Evolutionary conservation across 257 asterid genomes (phyloP).

Genomic region (Eustoma russellianum): DNA sequence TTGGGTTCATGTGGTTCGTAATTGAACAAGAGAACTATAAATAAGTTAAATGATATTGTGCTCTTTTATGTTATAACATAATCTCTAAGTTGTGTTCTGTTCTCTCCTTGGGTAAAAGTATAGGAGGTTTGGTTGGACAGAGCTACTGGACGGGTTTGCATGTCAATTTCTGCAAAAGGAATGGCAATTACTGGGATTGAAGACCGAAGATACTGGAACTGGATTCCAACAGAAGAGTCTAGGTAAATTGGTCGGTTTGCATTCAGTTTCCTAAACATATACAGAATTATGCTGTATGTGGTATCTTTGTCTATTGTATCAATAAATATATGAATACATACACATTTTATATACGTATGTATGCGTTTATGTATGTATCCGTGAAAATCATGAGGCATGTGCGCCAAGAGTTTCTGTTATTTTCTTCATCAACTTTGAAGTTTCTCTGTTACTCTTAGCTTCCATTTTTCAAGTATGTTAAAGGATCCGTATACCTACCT

Average conservation of each 20-base stretch:
- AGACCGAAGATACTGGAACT: constrained; percentile 92
- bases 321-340: too few species aligned
- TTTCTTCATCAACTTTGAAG: not conserved
- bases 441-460: not conserved
- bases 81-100: constrained; percentile 2
- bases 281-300: not conserved
- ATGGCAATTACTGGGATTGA: constrained; percentile 88
- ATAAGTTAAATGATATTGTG: not conserved
- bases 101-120: constrained; percentile 12
- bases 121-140: constrained; percentile 91
- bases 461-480: not conserved
- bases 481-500: too few species aligned
- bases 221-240: constrained; percentile 92
- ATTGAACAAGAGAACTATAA: not conserved
- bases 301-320: not conserved
- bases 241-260: constrained; percentile 37
- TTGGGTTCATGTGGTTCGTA: not conserved
- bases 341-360: too few species aligned
- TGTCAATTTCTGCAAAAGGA: constrained; percentile 77
- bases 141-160: constrained; percentile 70
- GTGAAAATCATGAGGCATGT: too few species aligned
- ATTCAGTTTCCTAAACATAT: not conserved
- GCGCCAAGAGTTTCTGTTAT: not conserved
- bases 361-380: too few species aligned
- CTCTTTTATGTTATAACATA: constrained; percentile 3